Evolutionary conservation across 306 rosid species (phyloP), one percentile per base, ranked within the genome.

Genomic region (Castanospermum australe): DNA sequence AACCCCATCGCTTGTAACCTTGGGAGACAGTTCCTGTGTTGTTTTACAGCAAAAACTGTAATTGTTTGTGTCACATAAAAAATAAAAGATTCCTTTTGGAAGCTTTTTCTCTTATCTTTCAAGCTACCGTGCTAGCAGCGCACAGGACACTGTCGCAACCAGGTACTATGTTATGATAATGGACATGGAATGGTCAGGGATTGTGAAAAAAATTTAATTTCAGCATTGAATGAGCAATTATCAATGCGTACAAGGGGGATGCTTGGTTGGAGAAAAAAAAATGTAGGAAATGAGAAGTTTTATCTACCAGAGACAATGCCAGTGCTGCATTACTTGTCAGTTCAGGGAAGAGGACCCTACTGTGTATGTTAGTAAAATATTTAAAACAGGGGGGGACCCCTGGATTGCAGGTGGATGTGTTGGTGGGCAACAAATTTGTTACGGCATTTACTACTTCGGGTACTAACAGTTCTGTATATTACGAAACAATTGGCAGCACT

Each of bases 351-450:
- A 38, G 15, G 68, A 62, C 81, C 87, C 85, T 38, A 61, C 36
- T 1, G n/a, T 36, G 48, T 20, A 5, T 65, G 62, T 18, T n/a
- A 59, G 45, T 57, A 51, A 76, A 51, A 69, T 47, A 48, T 38
- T 20, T 28, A 66, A 72, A 79, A 80, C 78, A 75, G 14, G 32
- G 65, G 65, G 65, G 88, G 90, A 48, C 83, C 92, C 83, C 67
- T 60, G 2, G 25, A 33, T 48, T 76, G 82, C 65, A 73, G 76
- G 51, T 72, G 75, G 84, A 79, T 14, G 86, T 81, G 89, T 84
- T 79, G 90, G 85, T 86, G 86, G 77, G 80, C 70, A 67, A 82
- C 87, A 86, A 76, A 84, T 61, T 63, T 82, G 82, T 66, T 47
- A 66, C 78, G 66, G 75, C 87, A 84, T 84, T 86, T 57, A 86